These are phyloP conservation scores for Hyphopichia pseudoburtonii DNA, from an alignment of 1,139 yeast genomes.

Conservation along the genomic window DNA sequence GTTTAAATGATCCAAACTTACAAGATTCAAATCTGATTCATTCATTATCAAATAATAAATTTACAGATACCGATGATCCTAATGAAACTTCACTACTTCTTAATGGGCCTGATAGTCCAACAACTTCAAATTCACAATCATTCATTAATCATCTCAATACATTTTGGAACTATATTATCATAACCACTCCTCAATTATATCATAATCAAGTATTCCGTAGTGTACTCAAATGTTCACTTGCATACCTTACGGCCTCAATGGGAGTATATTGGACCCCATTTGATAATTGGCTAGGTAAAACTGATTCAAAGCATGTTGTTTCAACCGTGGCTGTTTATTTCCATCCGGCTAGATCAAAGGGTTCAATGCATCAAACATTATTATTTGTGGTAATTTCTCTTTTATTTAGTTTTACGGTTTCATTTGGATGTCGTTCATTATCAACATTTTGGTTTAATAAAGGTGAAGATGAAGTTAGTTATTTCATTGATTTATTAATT, in stretches of 20 bases:
- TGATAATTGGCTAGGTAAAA: slow-evolving; percentile 55
- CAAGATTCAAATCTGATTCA: slow-evolving; percentile 1
- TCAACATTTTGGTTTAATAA: slow-evolving; percentile 47
- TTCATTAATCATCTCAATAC: not conserved
- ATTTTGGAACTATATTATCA: not conserved
- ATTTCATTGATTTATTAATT: slow-evolving; percentile 54
- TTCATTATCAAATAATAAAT: not conserved
- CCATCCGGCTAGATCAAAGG: slow-evolving; percentile 78
- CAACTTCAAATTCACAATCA: not conserved
- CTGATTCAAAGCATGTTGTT: slow-evolving; percentile 78
- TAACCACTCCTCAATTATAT: slow-evolving; percentile 7
- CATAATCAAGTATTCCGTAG: slow-evolving; percentile 20
- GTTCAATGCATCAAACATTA: slow-evolving; percentile 77
- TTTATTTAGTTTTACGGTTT: slow-evolving; percentile 54
- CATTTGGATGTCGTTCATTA: slow-evolving; percentile 53
- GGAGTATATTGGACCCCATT: slow-evolving; percentile 70
- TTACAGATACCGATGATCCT: not conserved
- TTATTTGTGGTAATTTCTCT: slow-evolving; percentile 60
- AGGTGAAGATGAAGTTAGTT: slow-evolving; percentile 54
- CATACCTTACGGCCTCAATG: slow-evolving; percentile 70
- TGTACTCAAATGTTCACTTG: slow-evolving; percentile 66
- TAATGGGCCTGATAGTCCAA: not conserved
- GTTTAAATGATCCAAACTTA: slow-evolving; percentile 10
- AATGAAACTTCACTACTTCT: slow-evolving; percentile 5
- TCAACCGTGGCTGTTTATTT: slow-evolving; percentile 85